Evolutionary conservation across 768 basidiomycete genomes (phyloP).

Genomic region (Pisolithus marmoratus): DNA sequence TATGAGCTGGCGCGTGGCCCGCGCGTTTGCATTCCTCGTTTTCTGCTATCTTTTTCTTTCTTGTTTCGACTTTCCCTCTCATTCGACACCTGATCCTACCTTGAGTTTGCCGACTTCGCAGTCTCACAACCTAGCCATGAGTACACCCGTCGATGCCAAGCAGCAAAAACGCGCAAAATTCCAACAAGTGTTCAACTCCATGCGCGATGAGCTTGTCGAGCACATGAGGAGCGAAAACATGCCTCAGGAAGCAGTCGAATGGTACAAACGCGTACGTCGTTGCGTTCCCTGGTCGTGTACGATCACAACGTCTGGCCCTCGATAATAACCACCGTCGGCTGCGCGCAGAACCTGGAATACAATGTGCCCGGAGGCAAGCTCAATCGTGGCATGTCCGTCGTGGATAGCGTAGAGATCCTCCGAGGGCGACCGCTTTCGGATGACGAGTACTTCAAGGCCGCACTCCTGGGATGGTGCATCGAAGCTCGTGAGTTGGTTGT

Average conservation of each 20-base stretch:
- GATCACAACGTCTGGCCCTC: too few relatives aligned
- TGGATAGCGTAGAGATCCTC: conserved; percentile 88
- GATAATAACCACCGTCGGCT: background rate
- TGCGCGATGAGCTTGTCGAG: conserved; percentile 73
- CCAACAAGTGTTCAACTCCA: conserved; percentile 60
- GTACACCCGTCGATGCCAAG: conserved; percentile 27
- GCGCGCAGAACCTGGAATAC: conserved; percentile 71
- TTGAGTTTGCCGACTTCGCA: too few relatives aligned
- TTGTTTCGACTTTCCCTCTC: too few relatives aligned
- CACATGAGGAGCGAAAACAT: conserved; percentile 67
- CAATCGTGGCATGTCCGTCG: conserved; percentile 93
- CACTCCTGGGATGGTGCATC: conserved; percentile 91
- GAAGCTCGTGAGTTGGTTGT: conserved; percentile 69
- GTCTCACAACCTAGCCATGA: conserved; percentile 10
- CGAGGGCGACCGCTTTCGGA: conserved; percentile 65
- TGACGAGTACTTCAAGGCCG: conserved; percentile 84
- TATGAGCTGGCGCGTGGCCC: too few relatives aligned
- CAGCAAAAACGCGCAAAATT: conserved; percentile 57
- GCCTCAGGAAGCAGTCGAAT: conserved; percentile 78
- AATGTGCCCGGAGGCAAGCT: conserved; percentile 97
- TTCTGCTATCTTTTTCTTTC: too few relatives aligned
- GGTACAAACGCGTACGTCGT: conserved; percentile 72
- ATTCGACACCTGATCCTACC: too few relatives aligned
- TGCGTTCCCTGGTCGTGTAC: background rate
- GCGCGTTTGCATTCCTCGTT: too few relatives aligned